phyloP scores from a whole-genome alignment of 2,329 filamentous ascomycete genomes.

The Venturia oleaginea region DNA sequence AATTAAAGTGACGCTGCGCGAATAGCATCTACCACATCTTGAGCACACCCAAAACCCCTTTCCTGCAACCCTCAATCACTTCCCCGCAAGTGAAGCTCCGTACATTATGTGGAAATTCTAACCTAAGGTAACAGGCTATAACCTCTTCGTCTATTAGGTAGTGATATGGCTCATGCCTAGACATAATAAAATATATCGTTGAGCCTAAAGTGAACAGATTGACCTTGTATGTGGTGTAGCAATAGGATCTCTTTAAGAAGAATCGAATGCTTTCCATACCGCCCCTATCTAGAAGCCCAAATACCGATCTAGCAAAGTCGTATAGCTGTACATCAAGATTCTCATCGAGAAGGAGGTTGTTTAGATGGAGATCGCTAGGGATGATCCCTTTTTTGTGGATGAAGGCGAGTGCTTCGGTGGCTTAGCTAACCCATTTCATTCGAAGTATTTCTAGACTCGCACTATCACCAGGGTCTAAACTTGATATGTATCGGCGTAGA shows the following conservation, averaged over 20 bases:
- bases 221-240: conserved; percentile 20
- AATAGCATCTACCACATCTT: conserved; percentile 17
- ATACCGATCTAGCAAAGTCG: conserved; percentile 29
- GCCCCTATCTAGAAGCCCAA: conserved; percentile 20
- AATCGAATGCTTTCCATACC: conserved; percentile 20
- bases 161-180: conserved; percentile 24
- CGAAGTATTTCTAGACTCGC: conserved; percentile 15
- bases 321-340: conserved; percentile 29
- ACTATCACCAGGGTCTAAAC: conserved; percentile 7
- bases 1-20: too few relatives aligned
- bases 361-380: conserved; percentile 33
- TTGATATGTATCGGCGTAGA: conserved; percentile 16
- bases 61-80: conserved; percentile 26
- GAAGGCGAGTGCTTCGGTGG: conserved; percentile 24
- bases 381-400: conserved; percentile 31
- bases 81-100: conserved; percentile 21
- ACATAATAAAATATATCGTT: conserved; percentile 28
- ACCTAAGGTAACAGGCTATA: conserved; percentile 20
- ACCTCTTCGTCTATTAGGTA: conserved; percentile 24
- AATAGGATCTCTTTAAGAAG: too few relatives aligned
- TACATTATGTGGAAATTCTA: conserved; percentile 23
- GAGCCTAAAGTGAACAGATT: conserved; percentile 29
- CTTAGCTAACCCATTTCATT: conserved; percentile 16
- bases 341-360: conserved; percentile 31
- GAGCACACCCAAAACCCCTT: conserved; percentile 15